Conservation (phyloP, 2,329 filamentous ascomycete species). For the Torrubiella hemipterigena region DNA sequence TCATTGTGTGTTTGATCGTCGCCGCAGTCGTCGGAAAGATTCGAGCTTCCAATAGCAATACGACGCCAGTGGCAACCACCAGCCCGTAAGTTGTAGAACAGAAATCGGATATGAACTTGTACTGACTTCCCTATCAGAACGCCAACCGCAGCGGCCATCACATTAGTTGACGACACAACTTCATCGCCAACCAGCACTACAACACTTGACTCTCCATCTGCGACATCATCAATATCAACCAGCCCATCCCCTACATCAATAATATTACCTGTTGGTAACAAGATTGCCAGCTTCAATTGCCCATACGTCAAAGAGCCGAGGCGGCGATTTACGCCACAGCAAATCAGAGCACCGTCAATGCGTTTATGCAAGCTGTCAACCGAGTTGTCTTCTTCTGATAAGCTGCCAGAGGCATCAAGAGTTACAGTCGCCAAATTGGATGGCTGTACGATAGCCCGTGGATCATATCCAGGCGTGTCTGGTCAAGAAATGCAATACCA, state of each 20-base stretch:
- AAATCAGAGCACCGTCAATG: no score
- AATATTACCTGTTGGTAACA: background rate
- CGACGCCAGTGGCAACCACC: background rate
- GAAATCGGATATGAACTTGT: no score
- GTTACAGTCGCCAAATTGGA: background rate
- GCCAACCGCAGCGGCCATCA: background rate
- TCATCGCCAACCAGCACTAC: background rate
- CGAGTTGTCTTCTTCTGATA: background rate
- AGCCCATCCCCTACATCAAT: background rate
- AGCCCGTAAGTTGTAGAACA: background rate
- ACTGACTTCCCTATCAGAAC: background rate
- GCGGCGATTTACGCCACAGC: no score
- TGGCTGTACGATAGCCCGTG: background rate
- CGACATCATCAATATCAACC: background rate
- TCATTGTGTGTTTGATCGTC: background rate
- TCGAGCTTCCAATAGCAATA: background rate
- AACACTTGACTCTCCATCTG: background rate
- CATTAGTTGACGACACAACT: background rate
- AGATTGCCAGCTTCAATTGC: background rate
- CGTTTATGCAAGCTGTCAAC: background rate
- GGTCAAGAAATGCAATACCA: background rate
- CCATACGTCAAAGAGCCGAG: background rate
- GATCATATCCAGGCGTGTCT: background rate
- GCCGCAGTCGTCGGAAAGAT: conserved; percentile 5
- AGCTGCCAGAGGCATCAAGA: background rate